Evolutionary conservation across 306 rosid genomes (phyloP).

Genomic region (Inga leiocalycina): DNA sequence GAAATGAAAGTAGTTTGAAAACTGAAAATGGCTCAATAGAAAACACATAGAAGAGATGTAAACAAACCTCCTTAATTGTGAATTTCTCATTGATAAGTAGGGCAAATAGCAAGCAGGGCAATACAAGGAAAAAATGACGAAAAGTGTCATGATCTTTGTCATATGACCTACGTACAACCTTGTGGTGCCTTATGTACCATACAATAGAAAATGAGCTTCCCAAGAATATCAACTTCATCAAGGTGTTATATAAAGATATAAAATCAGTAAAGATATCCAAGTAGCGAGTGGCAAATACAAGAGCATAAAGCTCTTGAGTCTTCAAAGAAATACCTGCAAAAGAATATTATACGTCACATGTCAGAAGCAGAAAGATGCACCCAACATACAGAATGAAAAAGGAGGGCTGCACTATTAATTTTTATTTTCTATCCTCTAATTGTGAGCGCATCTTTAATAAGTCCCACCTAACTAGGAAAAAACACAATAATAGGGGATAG

Average conservation of each 20-base stretch:
- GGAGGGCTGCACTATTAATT: background rate
- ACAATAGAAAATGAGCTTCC: conserved; percentile 91
- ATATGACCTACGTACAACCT: conserved; percentile 78
- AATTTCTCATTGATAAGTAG: conserved; percentile 71
- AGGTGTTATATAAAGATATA: conserved; percentile 66
- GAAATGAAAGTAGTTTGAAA: conserved; percentile 13
- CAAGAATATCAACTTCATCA: conserved; percentile 86
- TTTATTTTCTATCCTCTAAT: conserved; percentile 1
- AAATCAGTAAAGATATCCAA: conserved; percentile 70
- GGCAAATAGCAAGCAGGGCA: conserved; percentile 80
- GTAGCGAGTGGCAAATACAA: conserved; percentile 81
- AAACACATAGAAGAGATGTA: conserved; percentile 19
- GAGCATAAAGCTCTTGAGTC: conserved; percentile 90
- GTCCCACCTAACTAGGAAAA: background rate
- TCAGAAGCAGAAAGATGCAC: conserved; percentile 7
- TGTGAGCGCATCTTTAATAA: background rate
- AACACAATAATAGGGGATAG: conserved; percentile 8
- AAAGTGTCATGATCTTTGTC: conserved; percentile 91
- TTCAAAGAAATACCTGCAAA: conserved; percentile 79
- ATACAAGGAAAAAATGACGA: conserved; percentile 64
- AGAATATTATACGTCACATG: conserved; percentile 22
- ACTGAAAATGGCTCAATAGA: background rate
- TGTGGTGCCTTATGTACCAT: conserved; percentile 88
- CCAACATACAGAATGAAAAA: background rate
- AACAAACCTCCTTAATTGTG: conserved; percentile 77